phyloP scores from a whole-genome alignment of 202 grass and related monocot species.

The Zizania palustris region DNA sequence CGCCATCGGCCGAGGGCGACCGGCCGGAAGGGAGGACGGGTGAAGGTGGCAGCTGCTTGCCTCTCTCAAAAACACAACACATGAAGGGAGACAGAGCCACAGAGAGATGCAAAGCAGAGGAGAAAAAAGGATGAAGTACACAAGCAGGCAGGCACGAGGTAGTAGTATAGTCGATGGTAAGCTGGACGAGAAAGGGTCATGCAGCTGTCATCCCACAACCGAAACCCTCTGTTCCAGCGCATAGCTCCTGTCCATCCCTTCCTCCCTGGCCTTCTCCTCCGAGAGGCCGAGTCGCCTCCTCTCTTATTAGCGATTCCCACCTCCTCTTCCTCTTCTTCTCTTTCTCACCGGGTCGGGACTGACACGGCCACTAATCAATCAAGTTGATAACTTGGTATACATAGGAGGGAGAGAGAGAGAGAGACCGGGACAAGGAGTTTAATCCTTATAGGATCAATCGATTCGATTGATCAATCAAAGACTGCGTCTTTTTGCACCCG shows the following conservation, averaged over 20 bases:
- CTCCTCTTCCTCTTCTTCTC: background rate
- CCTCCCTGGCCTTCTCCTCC: background rate
- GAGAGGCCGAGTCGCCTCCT: background rate
- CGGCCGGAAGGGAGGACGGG: slow-evolving; percentile 35
- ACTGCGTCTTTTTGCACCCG: too few species aligned
- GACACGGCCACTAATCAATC: background rate
- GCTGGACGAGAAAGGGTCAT: slow-evolving; percentile 46
- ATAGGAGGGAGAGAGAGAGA: background rate
- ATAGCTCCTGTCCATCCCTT: slow-evolving; percentile 38
- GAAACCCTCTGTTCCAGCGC: slow-evolving; percentile 58
- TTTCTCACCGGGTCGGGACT: slow-evolving; percentile 27
- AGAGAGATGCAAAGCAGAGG: background rate
- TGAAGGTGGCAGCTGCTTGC: slow-evolving; percentile 11
- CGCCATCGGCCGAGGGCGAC: slow-evolving; percentile 31
- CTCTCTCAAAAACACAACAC: background rate
- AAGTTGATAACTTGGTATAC: background rate
- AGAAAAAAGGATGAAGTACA: slow-evolving; percentile 20
- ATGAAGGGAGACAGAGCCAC: background rate
- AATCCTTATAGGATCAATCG: background rate
- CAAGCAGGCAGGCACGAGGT: slow-evolving; percentile 27
- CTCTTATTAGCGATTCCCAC: slow-evolving; percentile 17
- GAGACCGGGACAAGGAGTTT: background rate
- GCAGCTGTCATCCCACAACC: slow-evolving; percentile 75
- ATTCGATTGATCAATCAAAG: background rate
- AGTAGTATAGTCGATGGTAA: slow-evolving; percentile 35